Base-by-base conservation (phyloP, 805 yeast genomes). In the Kodamaea kaohsiungensis region DNA sequence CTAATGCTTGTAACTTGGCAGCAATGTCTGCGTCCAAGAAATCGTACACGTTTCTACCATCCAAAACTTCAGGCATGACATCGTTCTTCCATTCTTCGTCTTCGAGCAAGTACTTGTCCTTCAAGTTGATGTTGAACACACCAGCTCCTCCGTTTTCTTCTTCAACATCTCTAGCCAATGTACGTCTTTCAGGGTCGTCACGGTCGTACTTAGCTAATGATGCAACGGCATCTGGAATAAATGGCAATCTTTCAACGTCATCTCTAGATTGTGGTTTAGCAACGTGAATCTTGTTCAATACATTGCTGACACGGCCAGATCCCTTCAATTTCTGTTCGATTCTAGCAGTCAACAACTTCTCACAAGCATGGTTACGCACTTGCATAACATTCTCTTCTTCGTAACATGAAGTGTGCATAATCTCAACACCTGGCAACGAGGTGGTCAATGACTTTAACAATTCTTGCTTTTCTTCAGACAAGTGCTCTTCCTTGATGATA, bases 11-110 rank as follows among this genome's bases (percentile, higher is more conserved):
- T 68, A 95, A 82, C 76, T 95, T 95, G 61, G 90, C 88, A 48
- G 91, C 88, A 68, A 95, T 95, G 63, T 95, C 99, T 43, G 97
- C 91, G 67, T 95, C 99, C 71, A 95, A 81, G 87, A 89, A 95
- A 75, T 95, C 99, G 75, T 91, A 93, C 55, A 95, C 97, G 69
- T 95, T 95, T 78, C 85, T 88, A 75, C 99, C 99, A 67, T 95
- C 91, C 69, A 95, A 78, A 52, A 95, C 82, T 79, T 95, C 99
- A 25, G 99, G 99, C 91, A 95, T 91, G 58, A 88, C 82, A 73
- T 95, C 99, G 61, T 91, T 85, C 82, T 93, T 93, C 99, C 99
- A 95, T 60, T 90, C 96, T 51, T 93, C 98, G 69, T 95, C 93
- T 62, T 93, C 99, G 63, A 95, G 79, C 58, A 95, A 62, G 73